phyloP scores from a whole-genome alignment of 192 early-diverging fungal genomes.

The Paraglomus occultum region DNA sequence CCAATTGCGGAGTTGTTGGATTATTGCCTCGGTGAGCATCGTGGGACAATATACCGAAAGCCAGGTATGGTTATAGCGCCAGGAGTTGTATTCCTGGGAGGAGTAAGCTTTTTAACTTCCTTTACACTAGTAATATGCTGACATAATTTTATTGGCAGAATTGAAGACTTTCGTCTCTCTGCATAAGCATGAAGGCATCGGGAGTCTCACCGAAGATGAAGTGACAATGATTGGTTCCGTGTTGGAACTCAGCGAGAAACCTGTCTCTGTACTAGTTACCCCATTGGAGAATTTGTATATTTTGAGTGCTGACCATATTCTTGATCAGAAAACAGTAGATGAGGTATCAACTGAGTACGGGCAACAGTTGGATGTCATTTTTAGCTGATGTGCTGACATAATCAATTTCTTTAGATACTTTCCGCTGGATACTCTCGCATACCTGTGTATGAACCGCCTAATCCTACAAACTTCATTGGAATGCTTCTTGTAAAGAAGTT shows the following conservation, averaged over 20 bases:
- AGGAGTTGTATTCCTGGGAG: too few relatives aligned
- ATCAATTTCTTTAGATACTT: conserved; percentile 53
- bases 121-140: background rate
- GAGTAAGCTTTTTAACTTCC: background rate
- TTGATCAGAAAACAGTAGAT: conserved; percentile 57
- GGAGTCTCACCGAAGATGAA: conserved; percentile 72
- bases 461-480: conserved; percentile 65
- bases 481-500: conserved; percentile 76
- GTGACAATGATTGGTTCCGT: conserved; percentile 78
- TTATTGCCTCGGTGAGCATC: conserved; percentile 78
- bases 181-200: conserved; percentile 66
- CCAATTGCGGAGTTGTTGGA: conserved; percentile 90
- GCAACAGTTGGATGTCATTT: background rate
- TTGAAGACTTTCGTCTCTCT: conserved; percentile 78
- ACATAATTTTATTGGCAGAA: conserved; percentile 33
- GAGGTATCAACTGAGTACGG: conserved; percentile 29
- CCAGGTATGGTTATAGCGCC: conserved; percentile 38
- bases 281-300: conserved; percentile 68
- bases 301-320: conserved; percentile 55
- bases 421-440: conserved; percentile 73
- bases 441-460: conserved; percentile 63
- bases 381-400: background rate
- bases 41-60: conserved; percentile 86
- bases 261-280: conserved; percentile 68
- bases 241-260: conserved; percentile 71